Conservation (phyloP, 2,329 filamentous ascomycete genomes). For the Triangularia verruculosa region DNA sequence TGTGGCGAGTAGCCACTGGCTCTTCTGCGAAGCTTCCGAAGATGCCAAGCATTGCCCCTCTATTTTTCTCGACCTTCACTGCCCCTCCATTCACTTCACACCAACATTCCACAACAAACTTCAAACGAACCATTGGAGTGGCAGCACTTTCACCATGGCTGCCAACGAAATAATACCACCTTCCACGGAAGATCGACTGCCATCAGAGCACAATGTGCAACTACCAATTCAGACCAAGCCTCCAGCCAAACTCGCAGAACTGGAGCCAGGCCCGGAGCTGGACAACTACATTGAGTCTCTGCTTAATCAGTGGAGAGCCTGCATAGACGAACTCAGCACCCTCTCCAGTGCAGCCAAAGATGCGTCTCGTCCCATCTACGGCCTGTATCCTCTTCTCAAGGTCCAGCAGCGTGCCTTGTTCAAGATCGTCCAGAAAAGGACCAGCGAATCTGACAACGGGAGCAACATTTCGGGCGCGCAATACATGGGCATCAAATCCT, state of each 20-base stretch:
- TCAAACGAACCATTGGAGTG: too few species aligned
- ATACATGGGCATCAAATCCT: slow-evolving; percentile 26
- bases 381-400: slow-evolving; percentile 23
- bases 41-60: background rate
- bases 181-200: too few species aligned
- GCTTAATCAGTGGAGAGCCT: slow-evolving; percentile 22
- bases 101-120: background rate
- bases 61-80: background rate
- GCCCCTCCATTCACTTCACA: background rate
- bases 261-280: slow-evolving; percentile 5
- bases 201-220: background rate
- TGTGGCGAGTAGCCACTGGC: background rate
- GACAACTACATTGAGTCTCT: slow-evolving; percentile 22
- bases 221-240: background rate
- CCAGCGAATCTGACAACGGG: background rate
- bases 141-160: background rate
- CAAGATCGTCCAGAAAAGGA: slow-evolving; percentile 22
- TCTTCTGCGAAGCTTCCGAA: background rate
- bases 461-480: slow-evolving; percentile 23
- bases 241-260: background rate
- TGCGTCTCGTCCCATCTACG: slow-evolving; percentile 21
- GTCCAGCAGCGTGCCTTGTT: slow-evolving; percentile 27
- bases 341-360: slow-evolving; percentile 20
- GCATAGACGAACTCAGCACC: slow-evolving; percentile 22
- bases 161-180: background rate